phyloP scores from a whole-genome alignment of 1,139 yeast genomes.

The Candida sp. region DNA sequence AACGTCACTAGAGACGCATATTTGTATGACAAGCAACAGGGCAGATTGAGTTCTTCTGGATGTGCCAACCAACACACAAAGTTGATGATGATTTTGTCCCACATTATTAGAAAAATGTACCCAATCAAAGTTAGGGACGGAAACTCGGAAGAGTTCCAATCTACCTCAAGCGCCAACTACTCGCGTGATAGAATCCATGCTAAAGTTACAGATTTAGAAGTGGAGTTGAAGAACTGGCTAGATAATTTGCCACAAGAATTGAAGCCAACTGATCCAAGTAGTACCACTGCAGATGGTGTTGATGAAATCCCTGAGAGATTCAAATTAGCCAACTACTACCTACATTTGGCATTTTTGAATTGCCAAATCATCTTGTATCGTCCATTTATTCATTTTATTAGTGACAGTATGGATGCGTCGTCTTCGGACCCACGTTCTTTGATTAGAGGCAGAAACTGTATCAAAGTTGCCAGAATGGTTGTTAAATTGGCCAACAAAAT shows the following conservation, averaged over 20 bases:
- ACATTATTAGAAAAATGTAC: constrained; percentile 46
- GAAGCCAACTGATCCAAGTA: constrained; percentile 68
- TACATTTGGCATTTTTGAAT: constrained; percentile 81
- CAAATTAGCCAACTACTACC: constrained; percentile 73
- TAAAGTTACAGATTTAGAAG: constrained; percentile 74
- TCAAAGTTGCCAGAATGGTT: constrained; percentile 83
- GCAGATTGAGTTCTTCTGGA: constrained; percentile 71
- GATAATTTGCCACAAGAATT: constrained; percentile 74
- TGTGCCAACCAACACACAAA: constrained; percentile 89
- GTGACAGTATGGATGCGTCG: constrained; percentile 45
- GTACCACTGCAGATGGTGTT: constrained; percentile 19
- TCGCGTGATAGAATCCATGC: constrained; percentile 53
- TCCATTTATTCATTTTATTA: constrained; percentile 87
- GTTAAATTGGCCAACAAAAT: constrained; percentile 85
- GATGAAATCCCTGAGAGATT: constrained; percentile 58
- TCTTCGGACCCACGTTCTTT: constrained; percentile 51
- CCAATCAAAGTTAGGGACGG: constrained; percentile 36
- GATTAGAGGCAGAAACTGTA: constrained; percentile 83
- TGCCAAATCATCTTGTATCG: constrained; percentile 87
- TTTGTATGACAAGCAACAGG: constrained; percentile 37
- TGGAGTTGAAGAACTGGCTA: constrained; percentile 77
- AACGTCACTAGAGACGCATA: constrained; percentile 72
- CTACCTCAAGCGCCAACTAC: constrained; percentile 15
- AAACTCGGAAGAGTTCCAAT: constrained; percentile 2
- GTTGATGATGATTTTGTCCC: constrained; percentile 54